phyloP scores from a whole-genome alignment of 2,329 filamentous ascomycete species.

The Sphaerulina populicola region DNA sequence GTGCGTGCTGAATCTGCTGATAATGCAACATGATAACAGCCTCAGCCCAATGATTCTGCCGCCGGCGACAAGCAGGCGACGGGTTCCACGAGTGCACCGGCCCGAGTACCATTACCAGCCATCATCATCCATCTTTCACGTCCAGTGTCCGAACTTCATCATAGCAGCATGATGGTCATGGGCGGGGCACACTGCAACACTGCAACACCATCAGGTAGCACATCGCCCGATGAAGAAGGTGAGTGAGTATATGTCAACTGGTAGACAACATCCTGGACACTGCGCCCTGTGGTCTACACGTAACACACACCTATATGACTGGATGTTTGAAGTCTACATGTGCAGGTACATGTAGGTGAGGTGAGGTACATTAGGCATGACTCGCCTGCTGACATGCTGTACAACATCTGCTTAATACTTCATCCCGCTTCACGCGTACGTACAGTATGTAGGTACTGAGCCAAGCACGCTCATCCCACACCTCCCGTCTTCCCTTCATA shows the following conservation, averaged over 20 bases:
- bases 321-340: not conserved
- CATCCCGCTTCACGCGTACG: not conserved
- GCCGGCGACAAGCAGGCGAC: not conserved
- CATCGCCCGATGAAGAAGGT: not conserved
- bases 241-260: not conserved
- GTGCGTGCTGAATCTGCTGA: not conserved
- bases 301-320: too few species aligned
- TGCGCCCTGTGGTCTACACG: too few species aligned
- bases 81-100: not conserved
- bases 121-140: not conserved
- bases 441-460: too few species aligned
- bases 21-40: conserved; percentile 6
- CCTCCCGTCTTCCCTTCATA: too few species aligned
- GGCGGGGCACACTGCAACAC: conserved; percentile 2
- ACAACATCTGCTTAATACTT: not conserved
- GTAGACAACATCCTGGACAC: too few species aligned
- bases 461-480: not conserved
- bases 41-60: not conserved
- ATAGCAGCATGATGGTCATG: not conserved
- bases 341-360: not conserved
- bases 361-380: not conserved
- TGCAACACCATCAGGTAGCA: not conserved
- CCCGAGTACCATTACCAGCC: not conserved
- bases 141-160: not conserved
- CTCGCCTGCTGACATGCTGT: not conserved